Conservation (phyloP, 2,329 filamentous ascomycete genomes). For the Verticillium albo-atrum region DNA sequence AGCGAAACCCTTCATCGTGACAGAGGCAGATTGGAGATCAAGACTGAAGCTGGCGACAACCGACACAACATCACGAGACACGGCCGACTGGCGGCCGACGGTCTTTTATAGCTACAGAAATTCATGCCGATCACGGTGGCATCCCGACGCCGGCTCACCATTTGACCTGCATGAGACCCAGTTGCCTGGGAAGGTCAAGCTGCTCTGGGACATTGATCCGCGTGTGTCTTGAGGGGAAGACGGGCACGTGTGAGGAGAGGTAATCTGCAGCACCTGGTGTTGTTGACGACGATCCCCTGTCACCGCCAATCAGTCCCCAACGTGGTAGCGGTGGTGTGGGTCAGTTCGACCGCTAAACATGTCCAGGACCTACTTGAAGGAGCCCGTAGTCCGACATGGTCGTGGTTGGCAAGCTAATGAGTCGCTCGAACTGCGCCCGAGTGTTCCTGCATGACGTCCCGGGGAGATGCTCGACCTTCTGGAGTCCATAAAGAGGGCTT, state of each 20-base stretch:
- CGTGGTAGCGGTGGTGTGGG: neutral
- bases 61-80: neutral
- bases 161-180: neutral
- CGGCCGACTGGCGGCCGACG: neutral
- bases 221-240: neutral
- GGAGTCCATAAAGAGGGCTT: neutral
- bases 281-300: neutral
- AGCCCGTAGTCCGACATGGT: neutral
- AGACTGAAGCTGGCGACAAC: neutral
- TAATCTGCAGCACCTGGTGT: neutral
- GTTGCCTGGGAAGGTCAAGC: neutral
- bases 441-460: neutral
- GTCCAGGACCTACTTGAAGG: neutral
- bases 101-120: neutral
- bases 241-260: neutral
- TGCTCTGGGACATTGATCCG: neutral
- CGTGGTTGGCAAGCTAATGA: neutral
- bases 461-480: neutral
- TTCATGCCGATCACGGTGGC: neutral
- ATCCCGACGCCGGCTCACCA: neutral
- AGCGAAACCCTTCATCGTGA: conserved; percentile 25
- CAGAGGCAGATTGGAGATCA: neutral
- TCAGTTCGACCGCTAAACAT: neutral
- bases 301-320: neutral
- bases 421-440: neutral